Evolutionary conservation across 2,329 filamentous ascomycete species (phyloP).

Genomic region (Cladosporium sp.): DNA sequence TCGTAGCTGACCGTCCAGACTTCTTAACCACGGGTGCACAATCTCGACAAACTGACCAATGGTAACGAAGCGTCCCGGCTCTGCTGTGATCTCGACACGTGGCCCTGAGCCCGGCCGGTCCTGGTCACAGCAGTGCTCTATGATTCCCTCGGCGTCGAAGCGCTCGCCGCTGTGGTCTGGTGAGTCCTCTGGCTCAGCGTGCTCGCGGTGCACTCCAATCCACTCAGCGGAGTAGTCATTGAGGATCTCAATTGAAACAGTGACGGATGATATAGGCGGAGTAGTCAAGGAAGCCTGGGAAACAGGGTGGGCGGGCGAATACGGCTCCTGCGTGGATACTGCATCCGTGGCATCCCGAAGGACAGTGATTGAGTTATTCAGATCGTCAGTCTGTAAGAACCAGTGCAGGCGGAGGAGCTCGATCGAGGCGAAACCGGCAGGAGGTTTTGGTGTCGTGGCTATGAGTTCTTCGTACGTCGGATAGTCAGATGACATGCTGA

Average conservation of each 20-base stretch:
- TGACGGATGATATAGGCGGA: background rate
- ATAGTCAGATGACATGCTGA: background rate
- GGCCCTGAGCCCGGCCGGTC: background rate
- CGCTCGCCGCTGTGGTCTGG: background rate
- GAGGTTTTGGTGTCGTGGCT: background rate
- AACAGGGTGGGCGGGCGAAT: background rate
- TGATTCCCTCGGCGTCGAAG: background rate
- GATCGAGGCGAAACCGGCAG: background rate
- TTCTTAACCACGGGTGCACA: background rate
- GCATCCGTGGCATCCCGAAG: background rate
- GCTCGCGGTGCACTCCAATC: background rate
- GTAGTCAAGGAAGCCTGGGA: background rate
- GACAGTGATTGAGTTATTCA: background rate
- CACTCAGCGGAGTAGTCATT: background rate
- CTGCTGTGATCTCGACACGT: background rate
- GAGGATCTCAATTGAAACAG: background rate
- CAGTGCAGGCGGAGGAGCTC: background rate
- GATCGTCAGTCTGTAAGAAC: background rate
- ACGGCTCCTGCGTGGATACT: background rate
- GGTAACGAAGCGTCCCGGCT: background rate
- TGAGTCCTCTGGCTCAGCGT: background rate
- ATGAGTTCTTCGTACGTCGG: background rate
- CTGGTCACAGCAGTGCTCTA: background rate
- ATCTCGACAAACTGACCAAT: background rate
- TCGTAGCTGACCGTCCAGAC: background rate